These are phyloP conservation scores for Fagus sylvatica DNA, from an alignment of 306 rosid genomes.

Conservation along the genomic window DNA sequence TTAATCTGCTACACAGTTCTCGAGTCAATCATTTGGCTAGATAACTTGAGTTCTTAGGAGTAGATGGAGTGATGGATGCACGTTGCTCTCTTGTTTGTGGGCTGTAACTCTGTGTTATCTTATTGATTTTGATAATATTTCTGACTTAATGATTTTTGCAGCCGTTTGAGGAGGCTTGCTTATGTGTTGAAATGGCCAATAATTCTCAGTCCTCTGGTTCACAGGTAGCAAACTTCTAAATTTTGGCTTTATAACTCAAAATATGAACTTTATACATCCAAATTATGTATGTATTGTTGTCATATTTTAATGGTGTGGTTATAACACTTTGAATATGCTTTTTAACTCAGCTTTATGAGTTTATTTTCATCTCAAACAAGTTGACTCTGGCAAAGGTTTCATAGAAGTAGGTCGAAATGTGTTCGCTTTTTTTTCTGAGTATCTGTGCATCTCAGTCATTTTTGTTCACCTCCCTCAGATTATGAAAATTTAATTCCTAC, in stretches of 20 bases:
- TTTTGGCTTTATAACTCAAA: conserved; percentile 3
- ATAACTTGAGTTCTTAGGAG: neutral
- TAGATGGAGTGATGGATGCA: conserved; percentile 9
- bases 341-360: conserved; percentile 6
- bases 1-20: neutral
- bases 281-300: conserved; percentile 3
- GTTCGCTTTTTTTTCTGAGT: neutral
- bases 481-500: neutral
- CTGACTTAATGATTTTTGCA: neutral
- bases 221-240: conserved; percentile 55
- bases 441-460: neutral
- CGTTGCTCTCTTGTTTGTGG: neutral
- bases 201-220: conserved; percentile 68
- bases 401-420: neutral
- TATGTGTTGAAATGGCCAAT: conserved; percentile 62
- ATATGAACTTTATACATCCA: neutral
- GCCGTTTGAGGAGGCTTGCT: conserved; percentile 30
- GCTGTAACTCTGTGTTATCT: neutral
- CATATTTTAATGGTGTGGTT: conserved; percentile 5
- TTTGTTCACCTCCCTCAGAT: neutral
- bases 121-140: conserved; percentile 10
- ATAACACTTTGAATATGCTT: conserved; percentile 6
- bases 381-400: neutral
- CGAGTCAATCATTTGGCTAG: conserved; percentile 3
- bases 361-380: neutral